Percentiles rank a stretch among this genome's conserved stretches.
phyloP scores from a whole-genome alignment of 257 asterid genomes.

The Solanum lignicaule region DNA sequence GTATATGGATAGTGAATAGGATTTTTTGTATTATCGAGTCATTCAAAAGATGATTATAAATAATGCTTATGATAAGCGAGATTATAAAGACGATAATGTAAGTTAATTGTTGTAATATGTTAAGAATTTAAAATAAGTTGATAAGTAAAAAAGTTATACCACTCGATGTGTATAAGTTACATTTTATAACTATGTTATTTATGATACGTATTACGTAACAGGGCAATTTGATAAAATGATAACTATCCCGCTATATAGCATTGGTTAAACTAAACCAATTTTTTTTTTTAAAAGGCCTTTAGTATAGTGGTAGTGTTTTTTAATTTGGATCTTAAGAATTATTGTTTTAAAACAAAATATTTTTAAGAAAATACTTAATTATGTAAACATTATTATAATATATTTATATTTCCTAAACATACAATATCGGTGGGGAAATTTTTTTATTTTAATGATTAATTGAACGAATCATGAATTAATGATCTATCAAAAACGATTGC shows the following conservation, averaged over 20 bases:
- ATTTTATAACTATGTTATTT: no score
- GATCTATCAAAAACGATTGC: no score
- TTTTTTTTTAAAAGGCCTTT: background rate
- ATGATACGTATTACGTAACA: no score
- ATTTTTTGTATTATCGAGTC: background rate
- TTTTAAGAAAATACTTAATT: no score
- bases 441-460: no score
- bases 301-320: no score
- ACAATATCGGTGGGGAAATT: no score
- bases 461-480: no score
- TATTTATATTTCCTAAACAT: background rate
- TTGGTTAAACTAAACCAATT: background rate
- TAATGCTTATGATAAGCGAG: background rate
- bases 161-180: background rate
- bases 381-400: background rate
- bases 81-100: background rate
- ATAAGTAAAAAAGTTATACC: background rate
- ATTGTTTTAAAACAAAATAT: no score
- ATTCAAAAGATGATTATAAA: no score
- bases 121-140: background rate
- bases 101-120: no score
- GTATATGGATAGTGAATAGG: background rate
- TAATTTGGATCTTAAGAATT: background rate
- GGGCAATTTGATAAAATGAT: background rate
- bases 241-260: background rate